Percentiles rank a stretch among this genome's conserved stretches.
Evolutionary conservation across 805 yeast genomes (phyloP).

Genomic region (Schizosaccharomyces cryophilus): DNA sequence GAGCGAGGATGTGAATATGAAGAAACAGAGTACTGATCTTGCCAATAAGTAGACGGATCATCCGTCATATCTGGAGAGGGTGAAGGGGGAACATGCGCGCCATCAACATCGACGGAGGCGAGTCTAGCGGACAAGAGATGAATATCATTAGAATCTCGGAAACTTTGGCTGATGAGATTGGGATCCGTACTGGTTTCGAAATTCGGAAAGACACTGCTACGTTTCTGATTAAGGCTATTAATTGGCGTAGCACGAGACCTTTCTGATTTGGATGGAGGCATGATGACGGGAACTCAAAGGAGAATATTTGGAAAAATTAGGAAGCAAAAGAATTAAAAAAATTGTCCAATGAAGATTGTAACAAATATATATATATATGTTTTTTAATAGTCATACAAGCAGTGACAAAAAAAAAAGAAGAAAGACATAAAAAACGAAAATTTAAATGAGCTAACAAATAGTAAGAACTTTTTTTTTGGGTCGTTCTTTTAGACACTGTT

Average conservation of each 20-base stretch:
- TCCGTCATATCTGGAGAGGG: conserved; percentile 6
- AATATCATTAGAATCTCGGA: background rate
- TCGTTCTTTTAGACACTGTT: too few species aligned
- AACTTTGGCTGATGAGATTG: background rate
- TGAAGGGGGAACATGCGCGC: conserved; percentile 7
- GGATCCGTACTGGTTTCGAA: background rate
- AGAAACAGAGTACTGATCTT: too few species aligned
- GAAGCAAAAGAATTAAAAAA: too few species aligned
- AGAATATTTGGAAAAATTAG: too few species aligned
- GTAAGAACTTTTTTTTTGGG: too few species aligned
- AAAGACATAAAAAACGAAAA: background rate
- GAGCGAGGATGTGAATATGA: too few species aligned
- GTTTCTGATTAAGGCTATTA: background rate
- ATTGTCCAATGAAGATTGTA: background rate
- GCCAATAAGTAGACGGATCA: conserved; percentile 5
- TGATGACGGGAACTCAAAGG: too few species aligned
- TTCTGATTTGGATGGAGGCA: too few species aligned
- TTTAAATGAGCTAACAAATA: background rate
- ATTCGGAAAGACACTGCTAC: background rate
- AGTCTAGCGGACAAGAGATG: conserved; percentile 4
- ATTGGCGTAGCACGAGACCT: background rate
- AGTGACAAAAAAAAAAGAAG: background rate
- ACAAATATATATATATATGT: background rate
- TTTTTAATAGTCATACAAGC: background rate
- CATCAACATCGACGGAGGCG: conserved; percentile 7